phyloP scores from a whole-genome alignment of 345 rosid genomes.

The Carallia brachiata region DNA sequence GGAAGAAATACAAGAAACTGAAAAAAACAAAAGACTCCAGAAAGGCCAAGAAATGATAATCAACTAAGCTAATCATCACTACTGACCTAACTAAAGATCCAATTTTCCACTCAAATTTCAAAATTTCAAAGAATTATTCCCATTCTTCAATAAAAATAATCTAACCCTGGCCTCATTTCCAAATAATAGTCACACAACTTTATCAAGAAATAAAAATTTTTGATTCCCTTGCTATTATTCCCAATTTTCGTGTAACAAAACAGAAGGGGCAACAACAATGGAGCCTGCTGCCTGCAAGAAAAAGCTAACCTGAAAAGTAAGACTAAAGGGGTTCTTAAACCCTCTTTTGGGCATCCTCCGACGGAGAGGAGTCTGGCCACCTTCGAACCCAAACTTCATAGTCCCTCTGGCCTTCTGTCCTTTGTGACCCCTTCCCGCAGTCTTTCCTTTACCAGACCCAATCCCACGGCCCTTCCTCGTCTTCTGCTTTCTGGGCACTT shows the following conservation, averaged over 20 bases:
- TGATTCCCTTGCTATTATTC: too few relatives aligned
- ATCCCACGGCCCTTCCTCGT: conserved; percentile 97
- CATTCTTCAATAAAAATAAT: too few relatives aligned
- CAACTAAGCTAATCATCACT: too few relatives aligned
- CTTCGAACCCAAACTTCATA: conserved; percentile 88
- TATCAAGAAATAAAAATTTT: too few relatives aligned
- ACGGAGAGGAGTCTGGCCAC: conserved; percentile 94
- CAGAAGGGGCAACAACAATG: background rate
- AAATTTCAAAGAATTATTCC: too few relatives aligned
- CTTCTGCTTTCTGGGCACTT: conserved; percentile 84
- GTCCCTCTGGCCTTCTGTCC: conserved; percentile 92
- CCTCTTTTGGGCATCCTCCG: conserved; percentile 92
- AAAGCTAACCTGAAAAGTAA: conserved; percentile 68
- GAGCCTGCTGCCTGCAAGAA: background rate
- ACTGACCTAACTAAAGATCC: too few relatives aligned
- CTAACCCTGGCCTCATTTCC: too few relatives aligned
- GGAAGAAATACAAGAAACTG: too few relatives aligned
- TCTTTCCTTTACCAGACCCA: conserved; percentile 96
- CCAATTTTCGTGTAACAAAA: background rate
- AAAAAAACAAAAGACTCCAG: too few relatives aligned
- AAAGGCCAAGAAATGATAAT: too few relatives aligned
- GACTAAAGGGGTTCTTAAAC: conserved; percentile 82
- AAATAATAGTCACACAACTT: too few relatives aligned
- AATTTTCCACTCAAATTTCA: too few relatives aligned
- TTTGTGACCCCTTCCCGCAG: conserved; percentile 96